Evolutionary conservation across 2,329 filamentous ascomycete genomes (phyloP), one percentile per base, ranked within the genome.

Genomic region (Kalaharituber pfeilii): DNA sequence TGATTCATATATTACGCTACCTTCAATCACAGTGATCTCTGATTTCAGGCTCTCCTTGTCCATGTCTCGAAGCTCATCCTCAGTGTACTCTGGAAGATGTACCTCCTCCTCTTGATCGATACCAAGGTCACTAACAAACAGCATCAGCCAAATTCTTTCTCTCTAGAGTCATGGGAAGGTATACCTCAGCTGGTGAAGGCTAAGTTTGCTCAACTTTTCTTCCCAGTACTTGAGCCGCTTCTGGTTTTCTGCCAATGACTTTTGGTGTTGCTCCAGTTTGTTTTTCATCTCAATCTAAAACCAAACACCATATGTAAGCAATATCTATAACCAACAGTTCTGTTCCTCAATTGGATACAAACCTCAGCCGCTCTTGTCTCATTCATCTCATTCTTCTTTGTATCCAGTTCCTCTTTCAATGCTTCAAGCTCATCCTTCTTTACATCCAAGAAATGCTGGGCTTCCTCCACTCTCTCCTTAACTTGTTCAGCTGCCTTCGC

Each of bases 251-350:
- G 72, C 69, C 13, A 96, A 75, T 8, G 82, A 78, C 70, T 98
- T 98, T 61, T 94, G 84, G 67, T 89, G 91, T 66, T 96, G 89
- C 65, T 96, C 91, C 1, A 98, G 80, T 71, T 94, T 94, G 70
- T 96, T 96, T 59, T 85, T 84, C 87, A 96, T 95, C 69, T 98
- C 91, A 57, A 98, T 95, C 68, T 49, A 49, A 8, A 8, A 49
- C n/a, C 44, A 25, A 18, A 9, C n/a, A 36, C 9, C n/a, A 36
- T 36, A 36, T 9, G 9, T 36, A 36, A n/a, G 9, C 9, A 36
- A 20, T 49, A n/a, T n/a, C n/a, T n/a, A n/a, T n/a, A n/a, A n/a
- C n/a, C n/a, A n/a, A n/a, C n/a, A n/a, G n/a, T 39, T 11, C 11
- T n/a, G n/a, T 39, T 39, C n/a, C n/a, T n/a, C 11, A n/a, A 39